Conservation (phyloP, 441 rosid genomes). For the Arabidopsis lyrata region DNA sequence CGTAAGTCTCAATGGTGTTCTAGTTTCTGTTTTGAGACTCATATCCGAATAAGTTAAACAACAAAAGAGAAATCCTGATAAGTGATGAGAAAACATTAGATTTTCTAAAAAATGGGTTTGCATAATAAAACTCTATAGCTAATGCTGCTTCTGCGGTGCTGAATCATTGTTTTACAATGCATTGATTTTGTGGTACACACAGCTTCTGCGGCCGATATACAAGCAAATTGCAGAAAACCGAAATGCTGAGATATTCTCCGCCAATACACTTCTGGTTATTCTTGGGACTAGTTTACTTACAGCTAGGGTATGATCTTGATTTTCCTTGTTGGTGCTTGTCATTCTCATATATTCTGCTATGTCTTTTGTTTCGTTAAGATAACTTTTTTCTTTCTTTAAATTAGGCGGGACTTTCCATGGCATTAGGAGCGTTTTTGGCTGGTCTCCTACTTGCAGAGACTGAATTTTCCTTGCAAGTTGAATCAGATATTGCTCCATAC, state of each 20-base stretch:
- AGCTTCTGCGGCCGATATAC: constrained; percentile 99
- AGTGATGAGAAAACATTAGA: constrained; percentile 14
- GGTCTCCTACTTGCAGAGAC: constrained; percentile 99
- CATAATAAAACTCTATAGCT: constrained; percentile 3
- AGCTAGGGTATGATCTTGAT: constrained; percentile 79
- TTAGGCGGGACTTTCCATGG: constrained; percentile 99
- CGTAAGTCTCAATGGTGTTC: constrained; percentile 56
- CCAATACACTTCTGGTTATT: constrained; percentile 96
- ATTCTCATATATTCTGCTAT: constrained; percentile 5
- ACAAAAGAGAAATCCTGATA: neutral
- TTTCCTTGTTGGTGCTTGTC: constrained; percentile 37
- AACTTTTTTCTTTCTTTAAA: constrained; percentile 35
- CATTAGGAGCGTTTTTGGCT: constrained; percentile 97
- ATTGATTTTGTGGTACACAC: constrained; percentile 47
- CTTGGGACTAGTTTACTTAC: constrained; percentile 99
- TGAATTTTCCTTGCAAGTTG: constrained; percentile 99
- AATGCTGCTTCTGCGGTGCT: constrained; percentile 2
- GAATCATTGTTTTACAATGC: neutral
- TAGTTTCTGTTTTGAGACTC: constrained; percentile 34
- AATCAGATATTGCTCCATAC: constrained; percentile 99
- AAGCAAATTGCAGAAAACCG: constrained; percentile 98
- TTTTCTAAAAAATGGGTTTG: constrained; percentile 26
- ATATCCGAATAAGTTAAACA: constrained; percentile 24
- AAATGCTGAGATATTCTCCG: constrained; percentile 99
- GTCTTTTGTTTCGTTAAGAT: constrained; percentile 7